Evolutionary conservation across 1,284 basidiomycete species (phyloP).

Genomic region (Leccinum solheimii): DNA sequence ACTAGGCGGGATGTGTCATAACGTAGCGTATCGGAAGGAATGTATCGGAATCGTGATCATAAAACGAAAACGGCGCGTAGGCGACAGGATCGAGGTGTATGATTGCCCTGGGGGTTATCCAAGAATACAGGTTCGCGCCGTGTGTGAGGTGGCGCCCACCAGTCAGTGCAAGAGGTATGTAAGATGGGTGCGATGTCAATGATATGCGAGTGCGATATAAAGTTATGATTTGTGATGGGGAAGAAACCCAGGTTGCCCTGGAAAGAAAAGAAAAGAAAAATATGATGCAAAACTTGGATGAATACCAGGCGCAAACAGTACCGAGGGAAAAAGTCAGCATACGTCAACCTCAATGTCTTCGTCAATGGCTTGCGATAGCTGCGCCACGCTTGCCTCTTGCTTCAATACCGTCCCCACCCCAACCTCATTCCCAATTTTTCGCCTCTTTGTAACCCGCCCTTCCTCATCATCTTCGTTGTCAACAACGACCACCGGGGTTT

Average conservation of each 20-base stretch:
- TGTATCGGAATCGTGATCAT: conserved; percentile 7
- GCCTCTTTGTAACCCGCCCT: conserved; percentile 54
- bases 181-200: conserved; percentile 19
- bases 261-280: conserved; percentile 7
- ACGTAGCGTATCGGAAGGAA: conserved; percentile 6
- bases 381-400: conserved; percentile 1
- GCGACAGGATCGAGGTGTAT: not conserved
- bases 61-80: conserved; percentile 1
- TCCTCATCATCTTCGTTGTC: conserved; percentile 60
- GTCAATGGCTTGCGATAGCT: conserved; percentile 18
- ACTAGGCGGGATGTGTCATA: not conserved
- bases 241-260: not conserved
- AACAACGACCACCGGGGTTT: conserved; percentile 50
- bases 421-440: conserved; percentile 33
- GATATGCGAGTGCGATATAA: conserved; percentile 24
- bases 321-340: conserved; percentile 17
- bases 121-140: conserved; percentile 20
- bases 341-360: conserved; percentile 34
- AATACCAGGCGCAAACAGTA: not conserved
- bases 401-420: not conserved
- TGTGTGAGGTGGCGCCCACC: conserved; percentile 4
- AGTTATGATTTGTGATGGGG: conserved; percentile 7
- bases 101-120: conserved; percentile 17
- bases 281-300: not conserved
- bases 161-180: conserved; percentile 26